Conservation (phyloP, 2,329 filamentous ascomycete species). For the Ophiostoma himal-ulmi region DNA sequence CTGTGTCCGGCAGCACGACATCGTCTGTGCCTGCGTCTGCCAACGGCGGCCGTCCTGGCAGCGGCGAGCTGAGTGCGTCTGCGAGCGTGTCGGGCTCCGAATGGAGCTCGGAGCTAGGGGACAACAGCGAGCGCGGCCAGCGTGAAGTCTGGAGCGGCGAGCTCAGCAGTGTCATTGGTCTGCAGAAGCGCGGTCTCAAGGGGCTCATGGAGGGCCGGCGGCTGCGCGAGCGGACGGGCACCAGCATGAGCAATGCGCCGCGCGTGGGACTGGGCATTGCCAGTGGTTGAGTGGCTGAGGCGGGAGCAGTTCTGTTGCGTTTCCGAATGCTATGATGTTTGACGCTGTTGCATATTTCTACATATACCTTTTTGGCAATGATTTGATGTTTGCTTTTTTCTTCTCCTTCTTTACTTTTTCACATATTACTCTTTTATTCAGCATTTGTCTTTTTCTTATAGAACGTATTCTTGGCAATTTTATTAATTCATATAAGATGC, state of each 20-base stretch:
- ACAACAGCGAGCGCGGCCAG: conserved; percentile 43
- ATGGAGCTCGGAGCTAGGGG: conserved; percentile 51
- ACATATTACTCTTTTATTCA: not conserved
- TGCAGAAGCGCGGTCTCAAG: conserved; percentile 87
- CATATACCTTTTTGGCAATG: conserved; percentile 7
- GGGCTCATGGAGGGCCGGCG: conserved; percentile 92
- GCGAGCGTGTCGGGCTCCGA: conserved; percentile 50
- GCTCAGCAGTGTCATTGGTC: conserved; percentile 81
- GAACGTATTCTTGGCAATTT: not conserved
- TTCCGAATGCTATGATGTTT: not conserved
- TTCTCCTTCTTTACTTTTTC: not conserved
- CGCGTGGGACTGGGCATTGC: conserved; percentile 27
- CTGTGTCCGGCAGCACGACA: conserved; percentile 29
- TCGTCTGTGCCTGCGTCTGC: conserved; percentile 32
- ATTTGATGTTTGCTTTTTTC: not conserved
- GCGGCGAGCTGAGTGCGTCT: conserved; percentile 46
- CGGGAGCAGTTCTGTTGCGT: no score
- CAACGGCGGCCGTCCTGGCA: conserved; percentile 36
- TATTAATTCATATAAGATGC: no score
- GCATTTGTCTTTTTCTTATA: not conserved
- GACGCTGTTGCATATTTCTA: not conserved
- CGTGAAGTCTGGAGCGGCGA: conserved; percentile 74
- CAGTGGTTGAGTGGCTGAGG: not conserved
- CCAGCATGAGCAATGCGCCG: conserved; percentile 25
- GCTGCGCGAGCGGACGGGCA: conserved; percentile 65